These are phyloP conservation scores for Suillus tomentosus DNA, from an alignment of 768 basidiomycete genomes.

Conservation along the genomic window DNA sequence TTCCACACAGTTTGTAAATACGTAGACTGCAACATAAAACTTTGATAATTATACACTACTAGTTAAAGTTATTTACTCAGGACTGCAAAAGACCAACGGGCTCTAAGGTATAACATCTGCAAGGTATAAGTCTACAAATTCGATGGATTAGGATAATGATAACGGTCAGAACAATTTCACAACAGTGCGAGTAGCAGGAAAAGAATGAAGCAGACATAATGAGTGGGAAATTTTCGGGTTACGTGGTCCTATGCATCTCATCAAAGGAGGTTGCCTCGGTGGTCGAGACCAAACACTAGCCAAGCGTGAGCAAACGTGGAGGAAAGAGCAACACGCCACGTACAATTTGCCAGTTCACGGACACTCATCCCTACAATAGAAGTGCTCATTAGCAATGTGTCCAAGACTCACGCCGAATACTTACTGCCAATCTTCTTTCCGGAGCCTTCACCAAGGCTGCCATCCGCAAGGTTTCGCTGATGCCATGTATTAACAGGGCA, in stretches of 20 bases:
- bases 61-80: background rate
- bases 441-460: constrained; percentile 60
- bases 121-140: background rate
- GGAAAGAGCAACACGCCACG: constrained; percentile 6
- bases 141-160: constrained; percentile 3
- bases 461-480: constrained; percentile 53
- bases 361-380: constrained; percentile 43
- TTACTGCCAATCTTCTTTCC: constrained; percentile 59
- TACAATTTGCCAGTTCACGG: constrained; percentile 48
- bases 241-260: background rate
- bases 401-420: constrained; percentile 22
- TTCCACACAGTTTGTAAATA: background rate
- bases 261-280: constrained; percentile 20
- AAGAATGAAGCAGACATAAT: constrained; percentile 8
- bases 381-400: constrained; percentile 2
- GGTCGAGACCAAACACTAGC: constrained; percentile 31
- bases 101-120: background rate
- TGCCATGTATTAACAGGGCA: constrained; percentile 2
- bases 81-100: background rate
- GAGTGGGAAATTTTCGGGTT: background rate
- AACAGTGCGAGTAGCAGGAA: background rate
- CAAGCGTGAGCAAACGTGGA: constrained; percentile 2
- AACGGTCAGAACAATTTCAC: background rate
- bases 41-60: background rate
- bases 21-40: background rate